phyloP scores from a whole-genome alignment of 2,329 filamentous ascomycete species.

The Sporothrix inflata region DNA sequence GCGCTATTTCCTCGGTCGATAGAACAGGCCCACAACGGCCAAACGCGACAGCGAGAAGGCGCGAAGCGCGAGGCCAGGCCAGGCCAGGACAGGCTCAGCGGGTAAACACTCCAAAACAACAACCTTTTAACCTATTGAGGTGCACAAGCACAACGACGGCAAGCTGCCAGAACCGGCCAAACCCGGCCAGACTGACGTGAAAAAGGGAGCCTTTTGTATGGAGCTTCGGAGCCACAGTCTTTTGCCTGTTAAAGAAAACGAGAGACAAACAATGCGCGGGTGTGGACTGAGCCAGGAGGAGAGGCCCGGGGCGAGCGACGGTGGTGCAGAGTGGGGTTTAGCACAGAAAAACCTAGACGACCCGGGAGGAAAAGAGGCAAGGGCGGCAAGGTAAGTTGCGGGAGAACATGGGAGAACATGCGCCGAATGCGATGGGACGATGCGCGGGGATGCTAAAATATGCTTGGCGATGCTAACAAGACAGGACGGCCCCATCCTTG shows the following conservation, averaged over 20 bases:
- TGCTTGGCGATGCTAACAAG: slow-evolving; percentile 19
- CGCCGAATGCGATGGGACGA: slow-evolving; percentile 8
- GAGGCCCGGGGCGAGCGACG: slow-evolving; percentile 9
- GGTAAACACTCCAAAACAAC: background rate
- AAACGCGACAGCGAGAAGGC: slow-evolving; percentile 33
- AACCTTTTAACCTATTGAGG: background rate
- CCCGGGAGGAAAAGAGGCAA: slow-evolving; percentile 1
- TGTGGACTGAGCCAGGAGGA: background rate
- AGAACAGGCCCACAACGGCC: slow-evolving; percentile 15
- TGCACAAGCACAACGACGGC: background rate
- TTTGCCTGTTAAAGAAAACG: background rate
- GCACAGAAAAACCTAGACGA: background rate
- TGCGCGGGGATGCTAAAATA: slow-evolving; percentile 10
- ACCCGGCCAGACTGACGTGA: background rate
- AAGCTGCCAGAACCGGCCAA: slow-evolving; percentile 16
- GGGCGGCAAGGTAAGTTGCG: background rate
- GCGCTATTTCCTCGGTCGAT: slow-evolving; percentile 17
- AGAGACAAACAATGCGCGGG: background rate
- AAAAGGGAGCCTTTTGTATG: background rate
- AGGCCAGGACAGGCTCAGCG: background rate
- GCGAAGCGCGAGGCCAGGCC: slow-evolving; percentile 32
- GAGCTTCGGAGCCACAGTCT: background rate
- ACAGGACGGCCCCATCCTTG: background rate
- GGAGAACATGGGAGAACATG: slow-evolving; percentile 18
- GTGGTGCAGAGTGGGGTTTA: background rate